Base-by-base conservation (phyloP, 371 early-diverging fungal genomes). In the Quaeritorhiza haematococci region DNA sequence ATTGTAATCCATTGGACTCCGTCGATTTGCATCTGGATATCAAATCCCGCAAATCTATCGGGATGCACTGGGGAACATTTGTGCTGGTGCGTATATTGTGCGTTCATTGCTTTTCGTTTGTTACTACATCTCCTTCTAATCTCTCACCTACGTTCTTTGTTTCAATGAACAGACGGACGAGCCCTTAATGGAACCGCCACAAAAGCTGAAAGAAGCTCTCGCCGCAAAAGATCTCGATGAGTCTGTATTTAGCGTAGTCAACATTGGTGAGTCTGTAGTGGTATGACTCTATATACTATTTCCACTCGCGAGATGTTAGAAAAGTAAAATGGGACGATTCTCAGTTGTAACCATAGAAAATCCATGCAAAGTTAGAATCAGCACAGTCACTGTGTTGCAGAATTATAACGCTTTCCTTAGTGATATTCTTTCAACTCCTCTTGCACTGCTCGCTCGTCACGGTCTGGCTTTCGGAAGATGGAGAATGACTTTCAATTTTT, bases 1-100 rank as follows among this genome's bases (percentile, higher is more conserved):
- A 90, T 60, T 84, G 83, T 49, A 78, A 76, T 15, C 89, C 90
- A 6, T 85, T 86, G 59, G 90, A 89, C 63, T 85, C 90, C 4
- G 87, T 88, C 6, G 69, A 82, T 2, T 72, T 91, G 19, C 92
- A 91, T 56, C 67, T 80, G 61, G 89, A 89, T 56, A 62, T 91
- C 38, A 61, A 72, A 33, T 81, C 85, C 8, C 79, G 74, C 49
- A 74, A 76, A 44, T 81, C 82, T 5, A 75, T 89, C 44, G 87
- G 83, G 38, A 79, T 82, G 58, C 88, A 87, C 57, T 85, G 77
- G 83, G 83, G 84, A 3, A 79, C 82, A 3, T 78, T 72, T 67
- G 47, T 67, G 13, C 76, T 90, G n/a, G n/a, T n/a, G n/a, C n/a
- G n/a, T n/a, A n/a, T n/a, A n/a, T n/a, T n/a, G n/a, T n/a, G n/a